phyloP scores from a whole-genome alignment of 257 asterid species.

The Linaria vulgaris region DNA sequence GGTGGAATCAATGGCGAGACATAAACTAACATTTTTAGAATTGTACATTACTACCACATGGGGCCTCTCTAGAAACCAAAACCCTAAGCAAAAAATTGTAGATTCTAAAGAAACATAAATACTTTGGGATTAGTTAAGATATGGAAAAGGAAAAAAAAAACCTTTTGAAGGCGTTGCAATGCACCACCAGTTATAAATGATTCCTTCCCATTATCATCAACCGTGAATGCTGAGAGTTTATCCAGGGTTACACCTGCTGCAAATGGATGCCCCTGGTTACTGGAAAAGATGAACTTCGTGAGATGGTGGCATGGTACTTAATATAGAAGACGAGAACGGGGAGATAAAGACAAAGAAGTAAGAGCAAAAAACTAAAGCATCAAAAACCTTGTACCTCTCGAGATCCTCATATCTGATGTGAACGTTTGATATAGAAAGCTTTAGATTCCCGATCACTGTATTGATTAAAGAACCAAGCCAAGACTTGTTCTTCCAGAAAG shows the following conservation, averaged over 20 bases:
- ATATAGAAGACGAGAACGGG: constrained; percentile 19
- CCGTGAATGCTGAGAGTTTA: constrained; percentile 87
- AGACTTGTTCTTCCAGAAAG: constrained; percentile 64
- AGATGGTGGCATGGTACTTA: constrained; percentile 26
- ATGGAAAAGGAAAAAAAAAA: constrained; percentile 24
- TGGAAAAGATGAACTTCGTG: constrained; percentile 36
- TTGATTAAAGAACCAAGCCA: constrained; percentile 96
- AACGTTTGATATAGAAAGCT: constrained; percentile 90
- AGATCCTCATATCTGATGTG: constrained; percentile 97
- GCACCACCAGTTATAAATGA: constrained; percentile 89
- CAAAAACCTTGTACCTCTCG: constrained; percentile 67
- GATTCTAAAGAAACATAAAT: constrained; percentile 2
- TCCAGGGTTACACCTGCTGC: constrained; percentile 87
- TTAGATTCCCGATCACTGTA: constrained; percentile 94
- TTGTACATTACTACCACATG: no score
- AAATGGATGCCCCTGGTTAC: constrained; percentile 94
- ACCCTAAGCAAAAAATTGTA: constrained; percentile 8
- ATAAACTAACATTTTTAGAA: no score
- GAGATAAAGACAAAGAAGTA: not conserved
- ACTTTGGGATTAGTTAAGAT: constrained; percentile 14
- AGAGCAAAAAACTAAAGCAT: constrained; percentile 11
- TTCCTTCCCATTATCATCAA: constrained; percentile 87
- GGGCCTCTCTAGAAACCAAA: not conserved
- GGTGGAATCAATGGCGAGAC: no score
- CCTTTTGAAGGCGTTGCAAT: constrained; percentile 87